Base-by-base conservation (phyloP, 108 stramenopile species). In the Craspedostauros australis region DNA sequence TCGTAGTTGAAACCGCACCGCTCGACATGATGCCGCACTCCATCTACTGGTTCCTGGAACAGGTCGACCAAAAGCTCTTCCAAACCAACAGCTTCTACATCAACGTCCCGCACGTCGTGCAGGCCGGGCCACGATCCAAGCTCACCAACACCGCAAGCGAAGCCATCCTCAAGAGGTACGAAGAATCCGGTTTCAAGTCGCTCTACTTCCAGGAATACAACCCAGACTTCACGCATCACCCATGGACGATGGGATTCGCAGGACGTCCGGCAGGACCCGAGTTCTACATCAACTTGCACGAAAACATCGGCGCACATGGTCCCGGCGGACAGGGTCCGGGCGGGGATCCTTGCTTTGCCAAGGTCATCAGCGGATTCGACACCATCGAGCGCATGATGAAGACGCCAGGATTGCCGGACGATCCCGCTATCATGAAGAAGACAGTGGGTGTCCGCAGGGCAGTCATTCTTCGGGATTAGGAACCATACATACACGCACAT, bases 311-410 rank as follows among this genome's bases (percentile, higher is more conserved):
- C 7, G 62, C 69, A 54, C 94, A 97, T 64, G 96, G 96, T 1
- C 92, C 95, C 1, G 96, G 93, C 4, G 90, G 88, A 14, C 94
- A 95, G 47, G 47, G 37, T 19, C 62, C 72, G 12, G 94, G 93
- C 57, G 91, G 93, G 9, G 96, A 97, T 77, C 79, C 92, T 12
- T 95, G 94, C 57, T 97, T 97, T 78, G 96, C 82, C 4, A 85
- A 72, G 38, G 70, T 93, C 32, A 54, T 86, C 8, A 41, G 68
- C n/a, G 86, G 84, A 6, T 50, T 60, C 11, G 72, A 82, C 7
- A 39, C 62, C 2, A 49, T 88, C 11, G 68, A 73, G 31, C 59
- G 72, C 0, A 72, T 92, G 54, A n/a, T n/a, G n/a, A n/a, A n/a
- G n/a, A n/a, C n/a, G n/a, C n/a, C n/a, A n/a, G n/a, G n/a, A n/a